A percentile compares a stretch with the other conserved stretches of the same genome.
Conservation (phyloP, 148 eudicot genomes). For the Rhododendron henanense region DNA sequence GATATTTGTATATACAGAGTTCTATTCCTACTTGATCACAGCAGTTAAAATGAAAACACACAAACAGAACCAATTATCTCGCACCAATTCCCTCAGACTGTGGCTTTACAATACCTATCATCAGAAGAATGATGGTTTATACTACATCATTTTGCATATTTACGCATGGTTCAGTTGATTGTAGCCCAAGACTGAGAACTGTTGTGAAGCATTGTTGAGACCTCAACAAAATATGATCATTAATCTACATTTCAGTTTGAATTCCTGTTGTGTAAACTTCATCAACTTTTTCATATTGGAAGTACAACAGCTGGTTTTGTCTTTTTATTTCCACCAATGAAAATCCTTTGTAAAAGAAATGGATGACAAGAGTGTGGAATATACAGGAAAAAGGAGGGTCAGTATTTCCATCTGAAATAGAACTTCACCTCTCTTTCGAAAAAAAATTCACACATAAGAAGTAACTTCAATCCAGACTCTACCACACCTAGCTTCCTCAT, state of each 20-base stretch:
- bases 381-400: constrained; percentile 1
- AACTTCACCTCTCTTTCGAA: not conserved
- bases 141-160: not conserved
- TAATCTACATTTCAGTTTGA: not conserved
- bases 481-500: not conserved
- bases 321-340: not conserved
- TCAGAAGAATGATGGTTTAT: not conserved
- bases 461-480: not conserved
- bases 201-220: not conserved
- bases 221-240: not conserved
- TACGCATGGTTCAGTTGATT: not conserved
- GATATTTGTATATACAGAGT: not conserved
- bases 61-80: not conserved
- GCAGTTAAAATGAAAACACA: constrained; percentile 1
- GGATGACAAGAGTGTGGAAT: not conserved
- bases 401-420: not conserved
- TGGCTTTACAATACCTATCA: not conserved
- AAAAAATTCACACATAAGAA: not conserved
- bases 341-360: not conserved
- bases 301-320: constrained; percentile 10
- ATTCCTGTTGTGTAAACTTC: constrained; percentile 6
- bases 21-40: not conserved
- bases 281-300: constrained; percentile 9
- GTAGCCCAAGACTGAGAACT: not conserved
- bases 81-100: not conserved